phyloP scores from a whole-genome alignment of 495 filamentous ascomycete species.

The Hyaloscypha bicolor region DNA sequence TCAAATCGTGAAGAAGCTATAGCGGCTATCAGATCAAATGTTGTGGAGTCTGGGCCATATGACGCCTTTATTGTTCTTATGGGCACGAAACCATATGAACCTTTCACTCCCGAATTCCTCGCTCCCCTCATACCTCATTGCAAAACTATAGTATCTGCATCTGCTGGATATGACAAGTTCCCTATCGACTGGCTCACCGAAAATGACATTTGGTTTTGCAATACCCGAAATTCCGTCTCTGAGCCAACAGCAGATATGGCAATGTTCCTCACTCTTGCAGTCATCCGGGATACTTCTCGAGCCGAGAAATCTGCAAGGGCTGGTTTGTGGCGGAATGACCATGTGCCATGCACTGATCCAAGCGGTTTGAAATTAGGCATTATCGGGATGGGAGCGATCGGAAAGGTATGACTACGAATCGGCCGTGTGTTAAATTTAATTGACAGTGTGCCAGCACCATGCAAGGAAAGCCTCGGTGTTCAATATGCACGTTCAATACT shows the following conservation, averaged over 20 bases:
- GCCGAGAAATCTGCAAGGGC: constrained; percentile 28
- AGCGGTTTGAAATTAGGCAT: constrained; percentile 67
- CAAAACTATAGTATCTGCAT: constrained; percentile 40
- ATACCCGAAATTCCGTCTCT: constrained; percentile 27
- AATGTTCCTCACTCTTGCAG: constrained; percentile 72
- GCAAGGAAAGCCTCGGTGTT: constrained; percentile 62
- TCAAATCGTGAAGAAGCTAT: constrained; percentile 14
- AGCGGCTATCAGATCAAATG: background rate
- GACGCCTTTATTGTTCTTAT: constrained; percentile 44
- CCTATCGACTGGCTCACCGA: constrained; percentile 40
- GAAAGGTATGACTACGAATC: constrained; percentile 31
- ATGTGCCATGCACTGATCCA: constrained; percentile 61
- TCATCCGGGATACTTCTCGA: constrained; percentile 52
- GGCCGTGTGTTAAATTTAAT: background rate
- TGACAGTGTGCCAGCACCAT: constrained; percentile 52
- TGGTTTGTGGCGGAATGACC: constrained; percentile 52
- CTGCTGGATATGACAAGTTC: constrained; percentile 45
- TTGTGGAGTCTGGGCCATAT: constrained; percentile 35
- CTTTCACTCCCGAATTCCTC: constrained; percentile 43
- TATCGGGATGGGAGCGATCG: constrained; percentile 84
- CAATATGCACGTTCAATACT: constrained; percentile 44
- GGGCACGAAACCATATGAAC: constrained; percentile 43
- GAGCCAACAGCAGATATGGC: constrained; percentile 68
- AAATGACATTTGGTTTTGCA: constrained; percentile 36
- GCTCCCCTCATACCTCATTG: constrained; percentile 31